These are phyloP conservation scores for Colletotrichum liaoningense DNA, from an alignment of 2,329 filamentous ascomycete genomes.

Conservation along the genomic window DNA sequence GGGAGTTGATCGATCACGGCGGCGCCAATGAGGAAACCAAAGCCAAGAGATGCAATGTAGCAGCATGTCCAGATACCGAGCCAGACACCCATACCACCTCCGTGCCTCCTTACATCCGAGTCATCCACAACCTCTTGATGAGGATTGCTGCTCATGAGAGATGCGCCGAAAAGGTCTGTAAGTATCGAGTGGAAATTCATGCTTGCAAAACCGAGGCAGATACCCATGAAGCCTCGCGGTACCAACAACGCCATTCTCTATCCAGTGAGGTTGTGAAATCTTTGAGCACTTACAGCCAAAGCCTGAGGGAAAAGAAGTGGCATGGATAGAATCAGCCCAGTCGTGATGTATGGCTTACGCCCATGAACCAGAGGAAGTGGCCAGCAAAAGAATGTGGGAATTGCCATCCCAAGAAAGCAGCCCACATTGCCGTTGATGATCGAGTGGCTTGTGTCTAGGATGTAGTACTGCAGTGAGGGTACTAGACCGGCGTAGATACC, in stretches of 20 bases:
- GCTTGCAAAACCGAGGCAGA: slow-evolving; percentile 78
- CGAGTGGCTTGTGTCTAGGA: slow-evolving; percentile 75
- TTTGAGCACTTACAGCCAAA: slow-evolving; percentile 67
- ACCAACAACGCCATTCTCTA: slow-evolving; percentile 73
- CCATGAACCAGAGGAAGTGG: slow-evolving; percentile 81
- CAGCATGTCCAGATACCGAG: slow-evolving; percentile 83
- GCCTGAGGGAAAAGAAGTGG: slow-evolving; percentile 83
- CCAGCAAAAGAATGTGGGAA: slow-evolving; percentile 79
- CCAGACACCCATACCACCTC: slow-evolving; percentile 85
- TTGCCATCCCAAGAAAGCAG: slow-evolving; percentile 76
- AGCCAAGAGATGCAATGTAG: slow-evolving; percentile 76
- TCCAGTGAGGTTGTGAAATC: slow-evolving; percentile 64
- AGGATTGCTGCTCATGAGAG: slow-evolving; percentile 77
- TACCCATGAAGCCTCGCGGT: slow-evolving; percentile 74
- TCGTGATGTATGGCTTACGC: slow-evolving; percentile 80
- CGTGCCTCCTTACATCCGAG: slow-evolving; percentile 78
- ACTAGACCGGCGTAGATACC: slow-evolving; percentile 84
- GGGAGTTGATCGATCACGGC: slow-evolving; percentile 72
- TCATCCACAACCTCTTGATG: slow-evolving; percentile 77
- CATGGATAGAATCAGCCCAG: slow-evolving; percentile 75
- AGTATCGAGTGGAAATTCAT: slow-evolving; percentile 81
- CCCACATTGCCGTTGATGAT: slow-evolving; percentile 80
- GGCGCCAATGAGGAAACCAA: slow-evolving; percentile 80
- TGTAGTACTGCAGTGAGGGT: slow-evolving; percentile 82
- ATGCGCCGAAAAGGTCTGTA: slow-evolving; percentile 81